A percentile compares a stretch with the other conserved stretches of the same genome.
phyloP scores from a whole-genome alignment of 805 yeast genomes.

The Candida manassasensis region DNA sequence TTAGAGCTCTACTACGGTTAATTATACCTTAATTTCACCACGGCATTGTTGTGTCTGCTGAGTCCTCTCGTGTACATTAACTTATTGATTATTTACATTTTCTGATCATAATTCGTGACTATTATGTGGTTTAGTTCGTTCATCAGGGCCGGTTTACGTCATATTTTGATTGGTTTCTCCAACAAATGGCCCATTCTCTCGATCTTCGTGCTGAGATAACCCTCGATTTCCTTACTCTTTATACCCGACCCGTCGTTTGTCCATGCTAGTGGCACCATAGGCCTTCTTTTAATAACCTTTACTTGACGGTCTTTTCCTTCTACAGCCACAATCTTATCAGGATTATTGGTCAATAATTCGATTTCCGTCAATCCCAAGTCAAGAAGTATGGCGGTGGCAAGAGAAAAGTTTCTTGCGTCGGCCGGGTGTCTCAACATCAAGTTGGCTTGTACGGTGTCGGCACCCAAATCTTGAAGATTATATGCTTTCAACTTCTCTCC shows the following conservation, averaged over 20 bases:
- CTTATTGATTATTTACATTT: constrained; percentile 1
- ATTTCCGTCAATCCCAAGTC: constrained; percentile 76
- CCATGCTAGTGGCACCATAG: constrained; percentile 98
- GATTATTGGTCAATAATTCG: constrained; percentile 85
- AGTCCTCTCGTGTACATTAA: too few species aligned
- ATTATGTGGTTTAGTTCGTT: not conserved
- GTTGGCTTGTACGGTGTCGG: constrained; percentile 97
- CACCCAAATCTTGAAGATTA: constrained; percentile 94
- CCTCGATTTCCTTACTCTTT: constrained; percentile 81
- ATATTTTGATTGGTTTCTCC: constrained; percentile 12
- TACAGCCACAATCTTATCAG: constrained; percentile 92
- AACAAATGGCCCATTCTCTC: constrained; percentile 96
- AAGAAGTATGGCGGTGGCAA: constrained; percentile 87
- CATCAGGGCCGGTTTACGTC: not conserved
- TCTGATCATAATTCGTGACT: not conserved
- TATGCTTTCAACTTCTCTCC: constrained; percentile 97
- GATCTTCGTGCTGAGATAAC: constrained; percentile 87
- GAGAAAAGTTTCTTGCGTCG: constrained; percentile 88
- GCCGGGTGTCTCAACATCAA: constrained; percentile 92
- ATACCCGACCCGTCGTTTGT: constrained; percentile 48
- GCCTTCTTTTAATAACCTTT: constrained; percentile 80
- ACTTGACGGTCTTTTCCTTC: constrained; percentile 78
- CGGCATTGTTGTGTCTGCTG: too few species aligned
- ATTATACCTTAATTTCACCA: too few species aligned
- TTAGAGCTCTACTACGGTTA: too few species aligned